Base-by-base conservation (phyloP, 108 stramenopile genomes). In the Nitzschia sp. region DNA sequence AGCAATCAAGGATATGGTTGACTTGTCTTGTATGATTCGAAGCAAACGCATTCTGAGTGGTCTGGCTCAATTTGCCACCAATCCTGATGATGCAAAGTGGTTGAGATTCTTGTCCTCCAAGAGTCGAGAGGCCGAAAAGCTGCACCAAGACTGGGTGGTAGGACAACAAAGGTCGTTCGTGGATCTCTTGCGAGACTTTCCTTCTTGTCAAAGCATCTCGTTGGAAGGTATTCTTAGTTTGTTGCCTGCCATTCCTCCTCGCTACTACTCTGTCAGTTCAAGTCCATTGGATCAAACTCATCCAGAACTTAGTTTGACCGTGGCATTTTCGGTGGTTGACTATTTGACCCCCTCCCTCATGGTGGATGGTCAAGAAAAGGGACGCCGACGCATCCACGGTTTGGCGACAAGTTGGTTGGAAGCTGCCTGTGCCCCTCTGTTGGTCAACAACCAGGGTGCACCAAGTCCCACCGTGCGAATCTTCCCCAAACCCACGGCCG, bases 241-340 rank as follows among this genome's bases (percentile, higher is more conserved):
- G 22, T 63, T 96, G 50, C 89, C 94, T 0, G 51, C 72, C 8
- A 82, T 95, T 19, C 81, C 92, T 24, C 95, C 97, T 12, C 80
- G 97, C 37, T 95, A 93, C 70, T 98, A 98, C 70, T 94, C 93
- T 7, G 82, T 98, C 38, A 89, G 88, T 50, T 91, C 91, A 6
- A 94, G 92, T 71, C 97, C 97, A 12, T 66, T 98, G 26, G 73
- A 74, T n/a, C 58, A 79, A 22, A 8, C 51, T 9, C 51, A 79
- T 24, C 41, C n/a, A 50, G 70, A 50, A 10, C 38, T 40, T 0
- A 54, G 55, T 67, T 61, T 94, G 56, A 85, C 86, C 19, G 67
- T 97, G 51, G 87, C 94, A 19, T 93, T 95, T 79, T 94, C 93
- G 9, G 93, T 97, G 14, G 95, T 97, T 1, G 87, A 91, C 54